These are phyloP conservation scores for Adansonia digitata DNA, from an alignment of 345 rosid genomes.

Conservation along the genomic window DNA sequence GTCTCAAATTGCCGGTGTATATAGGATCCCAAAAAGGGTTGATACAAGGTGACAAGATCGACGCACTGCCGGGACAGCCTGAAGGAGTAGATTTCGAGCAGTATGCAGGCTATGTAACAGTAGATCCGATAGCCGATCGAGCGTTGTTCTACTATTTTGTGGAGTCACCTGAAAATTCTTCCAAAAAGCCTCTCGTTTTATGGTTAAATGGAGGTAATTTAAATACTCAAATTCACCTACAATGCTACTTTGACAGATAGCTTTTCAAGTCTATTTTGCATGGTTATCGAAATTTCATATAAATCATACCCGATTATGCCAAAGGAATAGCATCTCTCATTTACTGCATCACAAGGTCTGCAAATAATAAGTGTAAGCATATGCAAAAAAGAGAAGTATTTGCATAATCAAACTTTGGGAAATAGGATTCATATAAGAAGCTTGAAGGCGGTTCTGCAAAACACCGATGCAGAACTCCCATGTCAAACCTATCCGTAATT, in stretches of 20 bases:
- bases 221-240: neutral
- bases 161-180: neutral
- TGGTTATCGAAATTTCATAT: neutral
- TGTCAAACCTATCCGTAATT: neutral
- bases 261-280: neutral
- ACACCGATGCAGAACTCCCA: neutral
- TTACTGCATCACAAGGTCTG: neutral
- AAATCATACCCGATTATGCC: neutral
- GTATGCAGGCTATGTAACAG: neutral
- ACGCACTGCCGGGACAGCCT: neutral
- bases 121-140: neutral
- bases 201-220: constrained; percentile 12
- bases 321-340: neutral
- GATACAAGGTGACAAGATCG: neutral
- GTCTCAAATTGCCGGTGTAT: neutral
- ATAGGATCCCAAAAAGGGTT: neutral
- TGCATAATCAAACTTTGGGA: neutral
- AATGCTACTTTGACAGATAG: neutral
- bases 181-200: constrained; percentile 15
- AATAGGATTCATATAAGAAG: neutral
- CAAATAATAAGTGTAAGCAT: neutral
- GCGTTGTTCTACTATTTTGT: neutral
- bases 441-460: neutral
- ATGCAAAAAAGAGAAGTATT: neutral
- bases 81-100: neutral